These are phyloP conservation scores for Aspergillus wentii DNA, from an alignment of 495 filamentous ascomycete species.

Conservation along the genomic window DNA sequence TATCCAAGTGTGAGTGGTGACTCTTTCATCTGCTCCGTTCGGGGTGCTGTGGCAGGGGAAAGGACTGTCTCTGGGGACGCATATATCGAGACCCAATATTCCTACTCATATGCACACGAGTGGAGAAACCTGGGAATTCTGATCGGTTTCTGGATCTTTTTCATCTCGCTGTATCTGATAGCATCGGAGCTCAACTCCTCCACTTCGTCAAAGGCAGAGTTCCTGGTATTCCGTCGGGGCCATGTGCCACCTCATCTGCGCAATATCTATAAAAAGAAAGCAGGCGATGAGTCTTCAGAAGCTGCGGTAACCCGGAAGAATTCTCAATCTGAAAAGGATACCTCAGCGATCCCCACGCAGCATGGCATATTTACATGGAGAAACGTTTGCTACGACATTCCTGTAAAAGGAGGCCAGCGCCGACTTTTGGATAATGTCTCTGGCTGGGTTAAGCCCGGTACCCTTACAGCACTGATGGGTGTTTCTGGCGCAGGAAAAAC, in stretches of 20 bases:
- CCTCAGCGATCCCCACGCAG: constrained; percentile 39
- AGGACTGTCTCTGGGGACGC: constrained; percentile 47
- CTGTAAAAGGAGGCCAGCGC: constrained; percentile 52
- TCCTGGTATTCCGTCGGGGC: constrained; percentile 37
- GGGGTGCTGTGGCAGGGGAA: constrained; percentile 50
- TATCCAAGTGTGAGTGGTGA: constrained; percentile 44
- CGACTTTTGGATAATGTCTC: constrained; percentile 57
- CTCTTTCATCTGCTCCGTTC: constrained; percentile 45
- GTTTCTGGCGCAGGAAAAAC: constrained; percentile 63
- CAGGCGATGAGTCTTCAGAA: constrained; percentile 10
- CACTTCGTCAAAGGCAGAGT: constrained; percentile 38
- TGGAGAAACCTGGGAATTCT: constrained; percentile 68
- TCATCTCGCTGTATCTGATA: constrained; percentile 44
- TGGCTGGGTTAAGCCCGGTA: constrained; percentile 65
- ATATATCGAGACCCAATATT: constrained; percentile 50
- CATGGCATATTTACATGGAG: constrained; percentile 71
- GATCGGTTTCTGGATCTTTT: constrained; percentile 59
- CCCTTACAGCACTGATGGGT: constrained; percentile 64
- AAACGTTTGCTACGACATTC: constrained; percentile 67
- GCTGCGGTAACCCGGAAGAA: constrained; percentile 13
- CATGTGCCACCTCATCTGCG: constrained; percentile 31
- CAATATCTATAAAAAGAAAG: constrained; percentile 23
- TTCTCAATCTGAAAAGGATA: constrained; percentile 14
- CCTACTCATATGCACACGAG: constrained; percentile 51
- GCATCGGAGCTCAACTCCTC: constrained; percentile 42